A percentile compares a stretch with the other conserved stretches of the same genome.
Evolutionary conservation across 176 grass and related monocot genomes (phyloP).

Genomic region (Lolium perenne): DNA sequence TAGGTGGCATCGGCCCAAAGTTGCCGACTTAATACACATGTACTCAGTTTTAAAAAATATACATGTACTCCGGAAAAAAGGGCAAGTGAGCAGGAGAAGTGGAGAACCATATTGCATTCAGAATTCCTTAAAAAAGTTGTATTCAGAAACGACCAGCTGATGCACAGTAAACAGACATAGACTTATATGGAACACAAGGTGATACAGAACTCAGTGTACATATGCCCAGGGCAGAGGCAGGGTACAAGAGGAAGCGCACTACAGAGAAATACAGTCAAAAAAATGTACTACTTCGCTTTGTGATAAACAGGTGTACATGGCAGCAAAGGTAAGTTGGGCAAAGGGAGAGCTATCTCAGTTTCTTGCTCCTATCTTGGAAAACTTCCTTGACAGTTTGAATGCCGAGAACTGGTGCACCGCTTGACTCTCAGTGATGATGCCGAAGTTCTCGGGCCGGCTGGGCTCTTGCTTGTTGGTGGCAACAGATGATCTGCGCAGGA

Average conservation of each 20-base stretch:
- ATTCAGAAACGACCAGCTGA: neutral
- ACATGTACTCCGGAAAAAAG: no score
- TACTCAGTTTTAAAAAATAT: no score
- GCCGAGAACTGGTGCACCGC: slow-evolving; percentile 66
- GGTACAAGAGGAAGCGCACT: neutral
- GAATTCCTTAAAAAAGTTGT: neutral
- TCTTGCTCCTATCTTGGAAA: slow-evolving; percentile 59
- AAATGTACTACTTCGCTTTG: neutral
- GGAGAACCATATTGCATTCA: neutral
- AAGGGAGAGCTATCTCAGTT: slow-evolving; percentile 42
- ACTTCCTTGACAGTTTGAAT: slow-evolving; percentile 70
- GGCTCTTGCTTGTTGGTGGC: slow-evolving; percentile 55
- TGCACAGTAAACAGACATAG: neutral
- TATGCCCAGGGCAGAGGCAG: neutral
- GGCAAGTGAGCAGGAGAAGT: neutral
- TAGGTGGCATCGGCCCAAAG: neutral
- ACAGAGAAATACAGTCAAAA: neutral
- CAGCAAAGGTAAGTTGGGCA: neutral
- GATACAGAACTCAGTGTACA: slow-evolving; percentile 10
- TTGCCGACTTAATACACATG: neutral
- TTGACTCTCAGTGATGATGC: slow-evolving; percentile 65
- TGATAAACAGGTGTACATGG: neutral
- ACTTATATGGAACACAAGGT: neutral
- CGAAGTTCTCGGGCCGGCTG: slow-evolving; percentile 40
- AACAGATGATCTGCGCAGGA: slow-evolving; percentile 64